A percentile compares a stretch with the other conserved stretches of the same genome.
Evolutionary conservation across 2,329 filamentous ascomycete genomes (phyloP).

Genomic region (Byssothecium circinans): DNA sequence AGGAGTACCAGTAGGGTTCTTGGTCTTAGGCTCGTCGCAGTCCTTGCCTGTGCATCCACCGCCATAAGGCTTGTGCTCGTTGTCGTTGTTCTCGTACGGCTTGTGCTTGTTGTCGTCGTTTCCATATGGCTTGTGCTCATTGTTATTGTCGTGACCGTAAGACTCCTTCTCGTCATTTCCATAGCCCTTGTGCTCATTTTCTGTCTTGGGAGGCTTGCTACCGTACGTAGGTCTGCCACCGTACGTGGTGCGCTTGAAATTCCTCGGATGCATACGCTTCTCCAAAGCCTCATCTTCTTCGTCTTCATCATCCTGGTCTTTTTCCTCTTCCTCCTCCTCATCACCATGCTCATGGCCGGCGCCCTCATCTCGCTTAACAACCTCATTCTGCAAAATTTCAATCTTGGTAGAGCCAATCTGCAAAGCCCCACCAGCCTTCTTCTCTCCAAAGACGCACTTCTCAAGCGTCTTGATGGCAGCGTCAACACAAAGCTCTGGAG

Average conservation of each 20-base stretch:
- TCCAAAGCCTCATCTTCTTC: not conserved
- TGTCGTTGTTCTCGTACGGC: not conserved
- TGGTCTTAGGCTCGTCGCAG: not conserved
- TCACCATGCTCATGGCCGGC: no score
- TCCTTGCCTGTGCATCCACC: no score
- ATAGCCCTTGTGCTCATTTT: not conserved
- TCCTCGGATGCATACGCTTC: not conserved
- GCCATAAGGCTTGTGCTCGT: no score
- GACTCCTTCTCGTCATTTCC: not conserved
- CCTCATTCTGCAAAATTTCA: not conserved
- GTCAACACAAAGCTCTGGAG: not conserved
- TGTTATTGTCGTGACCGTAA: not conserved
- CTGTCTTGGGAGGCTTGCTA: no score
- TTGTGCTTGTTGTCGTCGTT: not conserved
- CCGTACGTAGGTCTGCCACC: no score
- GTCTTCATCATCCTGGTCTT: not conserved
- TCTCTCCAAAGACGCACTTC: not conserved
- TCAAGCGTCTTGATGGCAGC: not conserved
- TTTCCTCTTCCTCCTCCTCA: no score
- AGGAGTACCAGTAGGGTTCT: not conserved
- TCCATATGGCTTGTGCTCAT: not conserved
- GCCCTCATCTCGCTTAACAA: not conserved
- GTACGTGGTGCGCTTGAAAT: not conserved
- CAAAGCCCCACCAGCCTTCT: not conserved
- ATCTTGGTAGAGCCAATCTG: not conserved